Conservation (phyloP, 345 rosid species). For the Raphanus sativus region DNA sequence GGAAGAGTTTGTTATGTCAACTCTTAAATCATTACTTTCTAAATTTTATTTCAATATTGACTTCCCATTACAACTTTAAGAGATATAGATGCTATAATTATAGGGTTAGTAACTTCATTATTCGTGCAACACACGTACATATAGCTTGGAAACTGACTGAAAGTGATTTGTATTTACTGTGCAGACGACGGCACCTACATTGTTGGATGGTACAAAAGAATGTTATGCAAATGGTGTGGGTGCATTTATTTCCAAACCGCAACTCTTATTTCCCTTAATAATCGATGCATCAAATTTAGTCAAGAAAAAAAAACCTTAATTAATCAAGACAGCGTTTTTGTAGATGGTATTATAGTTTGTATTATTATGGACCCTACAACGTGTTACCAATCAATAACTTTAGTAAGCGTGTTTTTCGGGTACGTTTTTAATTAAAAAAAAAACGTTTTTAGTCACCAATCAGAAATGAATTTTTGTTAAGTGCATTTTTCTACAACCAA, state of each 20-base stretch:
- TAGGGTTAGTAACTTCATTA: not conserved
- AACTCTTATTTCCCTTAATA: no score
- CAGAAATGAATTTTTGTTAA: no score
- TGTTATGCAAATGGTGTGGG: conserved; percentile 77
- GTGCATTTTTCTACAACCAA: no score
- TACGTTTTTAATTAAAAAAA: no score
- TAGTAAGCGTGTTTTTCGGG: no score
- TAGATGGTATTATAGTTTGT: no score
- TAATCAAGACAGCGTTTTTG: no score
- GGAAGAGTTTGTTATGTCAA: not conserved
- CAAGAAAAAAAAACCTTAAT: no score
- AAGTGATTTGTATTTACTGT: conserved; percentile 35
- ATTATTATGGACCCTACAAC: no score
- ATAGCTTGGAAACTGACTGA: conserved; percentile 2
- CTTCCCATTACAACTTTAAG: not conserved
- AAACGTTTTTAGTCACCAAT: no score
- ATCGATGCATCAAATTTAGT: no score
- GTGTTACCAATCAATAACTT: no score
- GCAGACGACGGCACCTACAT: conserved; percentile 91
- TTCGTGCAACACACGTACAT: not conserved
- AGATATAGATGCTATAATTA: not conserved
- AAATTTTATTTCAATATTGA: not conserved
- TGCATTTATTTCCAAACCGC: conserved; percentile 75
- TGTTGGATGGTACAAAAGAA: conserved; percentile 83
- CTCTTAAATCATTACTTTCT: not conserved